Evolutionary conservation across 176 grass and related monocot species (phyloP).

Genomic region (Panicum miliaceum): DNA sequence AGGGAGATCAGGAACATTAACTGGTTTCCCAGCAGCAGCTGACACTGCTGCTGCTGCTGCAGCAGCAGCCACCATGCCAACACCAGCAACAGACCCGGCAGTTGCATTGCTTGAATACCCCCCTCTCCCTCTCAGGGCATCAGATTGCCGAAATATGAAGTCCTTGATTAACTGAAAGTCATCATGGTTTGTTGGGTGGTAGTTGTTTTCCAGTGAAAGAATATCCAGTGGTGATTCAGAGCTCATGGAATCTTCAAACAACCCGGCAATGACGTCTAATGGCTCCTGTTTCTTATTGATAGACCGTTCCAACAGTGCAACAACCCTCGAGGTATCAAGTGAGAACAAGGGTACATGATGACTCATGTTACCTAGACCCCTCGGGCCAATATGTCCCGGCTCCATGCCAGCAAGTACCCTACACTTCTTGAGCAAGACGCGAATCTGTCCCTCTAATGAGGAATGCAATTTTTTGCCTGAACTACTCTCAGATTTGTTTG

Average conservation of each 20-base stretch:
- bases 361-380: constrained; percentile 60
- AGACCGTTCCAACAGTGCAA: constrained; percentile 58
- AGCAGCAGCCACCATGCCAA: constrained; percentile 81
- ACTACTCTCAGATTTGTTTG: constrained; percentile 58
- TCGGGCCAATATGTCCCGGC: constrained; percentile 62
- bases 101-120: constrained; percentile 67
- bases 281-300: constrained; percentile 66
- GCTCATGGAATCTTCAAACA: constrained; percentile 64
- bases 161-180: constrained; percentile 89
- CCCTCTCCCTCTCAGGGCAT: constrained; percentile 74
- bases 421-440: constrained; percentile 81
- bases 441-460: constrained; percentile 80
- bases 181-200: constrained; percentile 59
- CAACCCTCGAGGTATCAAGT: constrained; percentile 75
- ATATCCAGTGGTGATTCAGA: constrained; percentile 66
- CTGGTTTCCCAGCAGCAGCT: constrained; percentile 68
- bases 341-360: constrained; percentile 73
- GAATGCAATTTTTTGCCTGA: constrained; percentile 72
- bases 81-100: constrained; percentile 70
- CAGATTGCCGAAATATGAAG: constrained; percentile 82
- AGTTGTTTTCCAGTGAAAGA: constrained; percentile 68
- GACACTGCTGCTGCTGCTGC: constrained; percentile 85
- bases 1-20: constrained; percentile 71
- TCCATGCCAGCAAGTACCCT: constrained; percentile 57
- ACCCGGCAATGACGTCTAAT: constrained; percentile 59